Conservation (phyloP, 345 rosid species). For the Angophora floribunda region DNA sequence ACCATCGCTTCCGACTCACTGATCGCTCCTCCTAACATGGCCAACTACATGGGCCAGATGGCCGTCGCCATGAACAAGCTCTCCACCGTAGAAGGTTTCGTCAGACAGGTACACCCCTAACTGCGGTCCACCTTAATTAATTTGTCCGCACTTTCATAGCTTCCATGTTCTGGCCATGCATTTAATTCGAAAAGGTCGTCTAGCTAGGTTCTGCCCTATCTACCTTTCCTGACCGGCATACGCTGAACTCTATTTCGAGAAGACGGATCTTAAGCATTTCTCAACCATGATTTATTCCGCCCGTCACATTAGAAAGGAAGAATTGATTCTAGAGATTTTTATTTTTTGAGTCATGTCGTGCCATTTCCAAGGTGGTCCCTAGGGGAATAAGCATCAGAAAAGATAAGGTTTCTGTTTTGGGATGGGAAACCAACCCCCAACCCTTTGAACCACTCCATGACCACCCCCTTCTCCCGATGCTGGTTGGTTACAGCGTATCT, state of each 20-base stretch:
- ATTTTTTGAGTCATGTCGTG: neutral
- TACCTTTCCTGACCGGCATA: neutral
- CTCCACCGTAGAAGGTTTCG: slow-evolving; percentile 76
- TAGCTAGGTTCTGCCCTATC: neutral
- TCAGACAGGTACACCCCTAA: slow-evolving; percentile 61
- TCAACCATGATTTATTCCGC: neutral
- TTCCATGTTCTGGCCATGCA: neutral
- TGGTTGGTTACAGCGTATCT: slow-evolving; percentile 1
- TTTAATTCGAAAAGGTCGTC: neutral
- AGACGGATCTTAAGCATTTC: neutral
- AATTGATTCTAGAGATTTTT: neutral
- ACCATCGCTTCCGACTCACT: slow-evolving; percentile 81
- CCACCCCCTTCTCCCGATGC: slow-evolving; percentile 1
- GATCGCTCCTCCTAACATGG: slow-evolving; percentile 69
- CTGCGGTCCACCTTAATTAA: neutral
- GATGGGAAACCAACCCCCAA: slow-evolving; percentile 22
- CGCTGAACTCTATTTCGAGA: neutral
- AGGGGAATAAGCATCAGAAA: neutral
- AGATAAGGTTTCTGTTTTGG: slow-evolving; percentile 3
- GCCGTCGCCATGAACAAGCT: slow-evolving; percentile 94
- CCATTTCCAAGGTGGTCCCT: neutral
- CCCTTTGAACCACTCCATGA: slow-evolving; percentile 19
- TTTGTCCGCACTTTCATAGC: neutral
- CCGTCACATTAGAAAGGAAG: neutral
- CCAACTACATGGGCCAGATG: slow-evolving; percentile 96